Base-by-base conservation (phyloP, 2,329 filamentous ascomycete species). In the Cladorrhinum sp. region DNA sequence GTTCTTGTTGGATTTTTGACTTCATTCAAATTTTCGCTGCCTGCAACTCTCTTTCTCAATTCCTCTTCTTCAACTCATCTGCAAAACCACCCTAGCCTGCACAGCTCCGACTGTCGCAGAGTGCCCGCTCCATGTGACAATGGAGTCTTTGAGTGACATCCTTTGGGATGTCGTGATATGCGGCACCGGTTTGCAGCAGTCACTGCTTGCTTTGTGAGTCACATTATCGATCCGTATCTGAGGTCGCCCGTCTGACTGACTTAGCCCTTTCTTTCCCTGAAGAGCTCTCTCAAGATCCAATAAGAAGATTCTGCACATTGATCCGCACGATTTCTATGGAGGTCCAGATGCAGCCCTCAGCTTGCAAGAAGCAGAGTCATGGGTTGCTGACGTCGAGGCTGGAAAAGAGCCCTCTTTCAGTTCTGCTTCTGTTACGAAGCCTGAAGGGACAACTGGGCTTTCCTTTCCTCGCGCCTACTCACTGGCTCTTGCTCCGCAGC, bases 241-340 rank as follows among this genome's bases (percentile, higher is more conserved):
- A 60, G 57, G 38, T 59, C 70, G 75, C 78, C 78, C 78, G 73
- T 86, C 86, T 89, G 85, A 90, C 88, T 91, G 85, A 92, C 87
- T 75, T 77, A 88, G 83, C 76, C 72, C 70, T 74, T 72, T 70
- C 59, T 62, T 70, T 61, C 65, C 65, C 62, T 78, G 73, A 82
- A 98, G 93, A 83, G 90, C 93, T 70, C 83, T 98, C 69, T 98
- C 93, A 67, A 89, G 93, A 71, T 96, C 92, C 64, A 88, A 87
- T 72, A 96, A 96, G 81, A 95, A 91, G 70, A 85, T 97, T 66
- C 84, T 98, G 62, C 93, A 98, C 74, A 79, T 97, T 72, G 93
- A 98, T 73, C 83, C 85, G 65, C 93, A 96, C 77, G 82, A 87
- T 64, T 96, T 91, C 75, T 98, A 98, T 77, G 93, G 93, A 69